Percentiles rank a stretch among this genome's conserved stretches.
Conservation (phyloP, 2,329 filamentous ascomycete species). For the Hymenoscyphus albidus region DNA sequence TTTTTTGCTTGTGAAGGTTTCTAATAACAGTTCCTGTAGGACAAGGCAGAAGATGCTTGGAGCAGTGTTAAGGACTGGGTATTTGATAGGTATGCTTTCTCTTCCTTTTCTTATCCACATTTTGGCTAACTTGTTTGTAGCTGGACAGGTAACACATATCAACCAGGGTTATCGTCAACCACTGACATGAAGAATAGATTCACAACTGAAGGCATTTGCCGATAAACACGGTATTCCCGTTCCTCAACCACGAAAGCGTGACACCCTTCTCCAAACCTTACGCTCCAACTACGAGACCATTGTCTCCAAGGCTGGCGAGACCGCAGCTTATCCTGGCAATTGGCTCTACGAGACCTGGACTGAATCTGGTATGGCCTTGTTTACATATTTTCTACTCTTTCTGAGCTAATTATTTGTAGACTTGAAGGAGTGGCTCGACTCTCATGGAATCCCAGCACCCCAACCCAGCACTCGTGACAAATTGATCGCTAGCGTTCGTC, state of each 20-base stretch:
- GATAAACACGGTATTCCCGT: conserved; percentile 81
- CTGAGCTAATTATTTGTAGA: conserved; percentile 45
- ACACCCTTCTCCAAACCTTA: conserved; percentile 71
- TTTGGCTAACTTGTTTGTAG: conserved; percentile 17
- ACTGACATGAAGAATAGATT: conserved; percentile 49
- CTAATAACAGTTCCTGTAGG: conserved; percentile 32
- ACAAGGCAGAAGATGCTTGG: conserved; percentile 70
- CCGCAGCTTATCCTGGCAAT: conserved; percentile 82
- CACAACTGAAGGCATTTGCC: conserved; percentile 87
- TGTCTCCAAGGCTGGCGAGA: conserved; percentile 72
- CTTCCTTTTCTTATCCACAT: neutral
- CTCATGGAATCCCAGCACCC: conserved; percentile 78
- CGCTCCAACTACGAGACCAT: conserved; percentile 77
- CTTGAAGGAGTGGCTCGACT: conserved; percentile 89
- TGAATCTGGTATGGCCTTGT: conserved; percentile 51
- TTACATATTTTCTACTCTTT: neutral
- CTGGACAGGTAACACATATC: conserved; percentile 21
- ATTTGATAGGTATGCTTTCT: conserved; percentile 63
- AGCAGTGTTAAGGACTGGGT: conserved; percentile 81
- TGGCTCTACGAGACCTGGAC: conserved; percentile 93
- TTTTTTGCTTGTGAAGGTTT: neutral
- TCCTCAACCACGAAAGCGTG: conserved; percentile 81
- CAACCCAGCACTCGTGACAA: conserved; percentile 83
- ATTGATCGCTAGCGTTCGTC: conserved; percentile 82
- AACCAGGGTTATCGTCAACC: too few relatives aligned